Conservation (phyloP, 2,329 filamentous ascomycete species). For the Xylaria sp. region DNA sequence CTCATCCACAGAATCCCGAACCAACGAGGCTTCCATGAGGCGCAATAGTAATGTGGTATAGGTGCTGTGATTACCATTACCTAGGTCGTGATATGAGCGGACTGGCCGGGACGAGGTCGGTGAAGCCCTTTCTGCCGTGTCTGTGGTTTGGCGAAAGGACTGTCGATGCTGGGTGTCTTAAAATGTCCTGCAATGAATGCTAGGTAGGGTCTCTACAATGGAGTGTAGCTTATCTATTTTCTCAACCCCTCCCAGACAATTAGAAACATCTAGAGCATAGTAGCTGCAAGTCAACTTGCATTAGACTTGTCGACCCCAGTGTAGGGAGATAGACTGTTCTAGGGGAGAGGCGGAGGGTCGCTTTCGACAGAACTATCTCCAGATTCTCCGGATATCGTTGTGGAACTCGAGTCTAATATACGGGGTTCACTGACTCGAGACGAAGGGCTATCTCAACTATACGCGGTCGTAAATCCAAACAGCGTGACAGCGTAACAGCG, state of each 20-base stretch:
- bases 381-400: slow-evolving; percentile 20
- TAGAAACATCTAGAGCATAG: not conserved
- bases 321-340: not conserved
- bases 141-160: not conserved
- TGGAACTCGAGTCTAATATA: slow-evolving; percentile 18
- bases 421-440: slow-evolving; percentile 17
- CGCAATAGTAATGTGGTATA: not conserved
- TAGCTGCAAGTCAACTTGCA: slow-evolving; percentile 7
- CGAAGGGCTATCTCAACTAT: not conserved
- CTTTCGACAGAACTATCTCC: slow-evolving; percentile 12
- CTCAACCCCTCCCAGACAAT: not conserved
- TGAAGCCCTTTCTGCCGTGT: not conserved
- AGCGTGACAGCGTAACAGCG: not conserved
- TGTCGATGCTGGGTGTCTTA: not conserved
- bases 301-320: not conserved
- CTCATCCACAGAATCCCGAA: slow-evolving; percentile 9
- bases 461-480: not conserved
- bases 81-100: not conserved
- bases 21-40: not conserved
- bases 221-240: slow-evolving; percentile 6
- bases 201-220: slow-evolving; percentile 1
- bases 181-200: no score
- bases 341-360: slow-evolving; percentile 9
- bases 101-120: not conserved
- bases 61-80: not conserved